Percentiles rank a stretch among this genome's conserved stretches.
Evolutionary conservation across 129 eudicot genomes (phyloP).

Genomic region (Erigeron canadensis): DNA sequence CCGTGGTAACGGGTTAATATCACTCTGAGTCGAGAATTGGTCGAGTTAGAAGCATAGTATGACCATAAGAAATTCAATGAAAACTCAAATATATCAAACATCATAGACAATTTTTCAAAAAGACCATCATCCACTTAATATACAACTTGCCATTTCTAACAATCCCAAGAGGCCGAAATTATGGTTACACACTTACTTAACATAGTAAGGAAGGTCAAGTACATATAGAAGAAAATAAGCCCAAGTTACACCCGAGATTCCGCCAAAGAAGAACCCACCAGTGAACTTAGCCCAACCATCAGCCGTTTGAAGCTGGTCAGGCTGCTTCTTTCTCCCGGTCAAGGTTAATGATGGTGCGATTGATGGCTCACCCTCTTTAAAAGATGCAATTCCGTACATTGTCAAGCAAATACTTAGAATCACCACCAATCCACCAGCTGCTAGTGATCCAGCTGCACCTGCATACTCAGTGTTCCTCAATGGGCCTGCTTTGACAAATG

Average conservation of each 20-base stretch:
- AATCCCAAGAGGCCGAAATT: neutral
- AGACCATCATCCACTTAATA: slow-evolving; percentile 18
- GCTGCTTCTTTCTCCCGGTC: slow-evolving; percentile 92
- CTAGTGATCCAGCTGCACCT: slow-evolving; percentile 90
- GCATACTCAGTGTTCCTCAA: slow-evolving; percentile 81
- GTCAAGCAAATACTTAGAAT: slow-evolving; percentile 91
- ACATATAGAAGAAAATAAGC: slow-evolving; percentile 90
- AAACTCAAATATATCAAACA: slow-evolving; percentile 17
- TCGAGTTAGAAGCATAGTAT: neutral
- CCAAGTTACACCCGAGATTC: slow-evolving; percentile 90
- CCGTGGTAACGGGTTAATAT: neutral
- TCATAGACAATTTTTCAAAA: slow-evolving; percentile 25
- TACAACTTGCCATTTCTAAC: slow-evolving; percentile 30
- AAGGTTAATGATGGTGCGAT: slow-evolving; percentile 79
- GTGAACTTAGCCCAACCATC: slow-evolving; percentile 98
- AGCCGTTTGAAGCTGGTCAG: slow-evolving; percentile 94
- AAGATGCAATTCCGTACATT: slow-evolving; percentile 86
- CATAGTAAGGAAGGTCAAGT: slow-evolving; percentile 88
- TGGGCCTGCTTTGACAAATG: slow-evolving; percentile 91
- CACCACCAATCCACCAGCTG: slow-evolving; percentile 84
- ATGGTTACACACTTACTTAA: slow-evolving; percentile 41
- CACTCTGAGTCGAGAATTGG: neutral
- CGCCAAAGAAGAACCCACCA: slow-evolving; percentile 97
- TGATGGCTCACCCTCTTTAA: slow-evolving; percentile 95
- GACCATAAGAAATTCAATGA: neutral